Evolutionary conservation across 164 flowering plant species (phyloP).

Genomic region (Platanus orientalis): DNA sequence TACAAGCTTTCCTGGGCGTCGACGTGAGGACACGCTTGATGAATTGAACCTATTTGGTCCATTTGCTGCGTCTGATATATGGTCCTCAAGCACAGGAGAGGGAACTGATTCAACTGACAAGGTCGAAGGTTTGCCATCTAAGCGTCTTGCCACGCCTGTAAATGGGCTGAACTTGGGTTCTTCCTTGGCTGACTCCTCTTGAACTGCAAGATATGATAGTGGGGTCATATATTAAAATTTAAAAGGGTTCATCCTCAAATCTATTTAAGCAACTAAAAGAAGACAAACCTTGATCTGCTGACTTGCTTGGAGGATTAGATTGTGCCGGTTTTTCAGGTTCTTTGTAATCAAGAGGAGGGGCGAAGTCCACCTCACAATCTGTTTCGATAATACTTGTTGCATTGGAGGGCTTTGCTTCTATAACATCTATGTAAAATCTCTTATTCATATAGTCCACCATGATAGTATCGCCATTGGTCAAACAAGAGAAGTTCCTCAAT

Average conservation of each 20-base stretch:
- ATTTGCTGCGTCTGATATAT: slow-evolving; percentile 29
- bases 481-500: slow-evolving; percentile 86
- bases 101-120: slow-evolving; percentile 36
- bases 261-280: not conserved
- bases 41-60: slow-evolving; percentile 45
- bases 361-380: slow-evolving; percentile 98
- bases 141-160: slow-evolving; percentile 70
- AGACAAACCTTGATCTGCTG: slow-evolving; percentile 47
- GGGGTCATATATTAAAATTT: not conserved
- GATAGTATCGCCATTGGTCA: slow-evolving; percentile 87
- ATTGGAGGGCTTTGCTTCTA: slow-evolving; percentile 83
- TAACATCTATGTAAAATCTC: slow-evolving; percentile 81
- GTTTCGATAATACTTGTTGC: slow-evolving; percentile 91
- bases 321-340: slow-evolving; percentile 70
- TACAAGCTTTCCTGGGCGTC: slow-evolving; percentile 86
- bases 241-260: not conserved
- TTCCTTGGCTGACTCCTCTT: slow-evolving; percentile 44
- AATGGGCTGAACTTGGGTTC: slow-evolving; percentile 84
- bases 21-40: slow-evolving; percentile 36
- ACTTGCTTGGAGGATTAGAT: slow-evolving; percentile 39
- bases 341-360: slow-evolving; percentile 93
- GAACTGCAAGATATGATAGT: slow-evolving; percentile 27
- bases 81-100: slow-evolving; percentile 42
- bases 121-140: slow-evolving; percentile 78
- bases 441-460: slow-evolving; percentile 92